Evolutionary conservation across 2,329 filamentous ascomycete genomes (phyloP).

Genomic region (Nothophoma quercina): DNA sequence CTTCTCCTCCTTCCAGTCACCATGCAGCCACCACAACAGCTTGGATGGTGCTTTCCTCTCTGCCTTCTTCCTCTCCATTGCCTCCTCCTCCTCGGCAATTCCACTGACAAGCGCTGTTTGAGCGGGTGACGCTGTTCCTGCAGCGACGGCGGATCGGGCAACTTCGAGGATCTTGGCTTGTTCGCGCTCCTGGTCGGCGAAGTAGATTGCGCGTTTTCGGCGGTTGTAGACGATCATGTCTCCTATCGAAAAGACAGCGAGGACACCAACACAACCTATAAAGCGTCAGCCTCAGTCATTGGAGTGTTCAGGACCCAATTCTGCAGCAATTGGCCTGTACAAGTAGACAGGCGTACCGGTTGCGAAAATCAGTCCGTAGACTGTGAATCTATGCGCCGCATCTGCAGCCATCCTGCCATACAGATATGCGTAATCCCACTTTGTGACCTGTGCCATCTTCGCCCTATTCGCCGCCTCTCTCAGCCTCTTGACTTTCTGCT

Average conservation of each 20-base stretch:
- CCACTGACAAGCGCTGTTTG: constrained; percentile 60
- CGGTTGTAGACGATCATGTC: constrained; percentile 74
- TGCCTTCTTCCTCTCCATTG: constrained; percentile 47
- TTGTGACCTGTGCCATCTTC: constrained; percentile 59
- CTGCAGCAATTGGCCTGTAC: constrained; percentile 17
- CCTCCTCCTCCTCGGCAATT: constrained; percentile 70
- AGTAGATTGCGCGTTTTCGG: constrained; percentile 68
- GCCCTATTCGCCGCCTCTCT: constrained; percentile 58
- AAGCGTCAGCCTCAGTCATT: not conserved
- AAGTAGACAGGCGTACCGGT: constrained; percentile 58
- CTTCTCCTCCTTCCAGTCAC: constrained; percentile 50
- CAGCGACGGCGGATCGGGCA: constrained; percentile 53
- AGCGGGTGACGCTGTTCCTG: constrained; percentile 57
- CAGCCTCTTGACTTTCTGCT: constrained; percentile 62
- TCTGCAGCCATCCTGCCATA: constrained; percentile 59
- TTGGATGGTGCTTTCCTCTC: constrained; percentile 41
- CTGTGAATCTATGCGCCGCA: constrained; percentile 66
- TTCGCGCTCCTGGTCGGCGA: constrained; percentile 60
- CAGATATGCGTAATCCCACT: constrained; percentile 58
- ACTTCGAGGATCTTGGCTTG: constrained; percentile 52
- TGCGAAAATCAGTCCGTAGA: constrained; percentile 66
- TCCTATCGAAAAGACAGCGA: constrained; percentile 69
- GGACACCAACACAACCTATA: constrained; percentile 64
- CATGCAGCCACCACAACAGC: constrained; percentile 47
- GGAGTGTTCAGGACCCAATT: not conserved